Base-by-base conservation (phyloP, 768 basidiomycete species). In the Trametopsis cervina region DNA sequence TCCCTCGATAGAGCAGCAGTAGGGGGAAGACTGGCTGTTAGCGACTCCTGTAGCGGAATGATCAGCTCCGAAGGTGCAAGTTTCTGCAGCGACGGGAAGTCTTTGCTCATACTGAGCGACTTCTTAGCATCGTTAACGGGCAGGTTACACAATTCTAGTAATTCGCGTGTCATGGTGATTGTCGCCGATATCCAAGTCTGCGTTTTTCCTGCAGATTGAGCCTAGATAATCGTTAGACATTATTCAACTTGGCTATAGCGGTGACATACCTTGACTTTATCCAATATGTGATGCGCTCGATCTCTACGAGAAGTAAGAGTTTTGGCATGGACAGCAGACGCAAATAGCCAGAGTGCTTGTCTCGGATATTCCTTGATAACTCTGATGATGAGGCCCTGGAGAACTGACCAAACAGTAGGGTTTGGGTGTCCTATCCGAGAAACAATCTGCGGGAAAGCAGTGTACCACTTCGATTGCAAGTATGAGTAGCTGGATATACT, bases 391-490 rank as follows among this genome's bases (percentile, higher is more conserved):
- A 98, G 75, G 40, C 62, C 66, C 2, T 76, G 71, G 18, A 99
- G 67, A 2, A 81, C 64, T 0, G 61, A 64, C 59, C 77, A 83
- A 2, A 91, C 83, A 1, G 70, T 71, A 10, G 64, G 54, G 57
- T 88, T 84, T 3, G 63, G 66, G 54, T 96, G 89, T 11, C 85
- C 86, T 25, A 99, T 84, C 6, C 96, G 81, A 12, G 95, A 98
- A 12, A 94, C 91, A 44, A 98, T 89, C 71, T 98, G 96, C 2
- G 94, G 93, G 54, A 97, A 94, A 1, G 92, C 94, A 0, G 88
- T 93, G 56, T 82, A 87, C 92, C 95, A 98, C 93, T 98, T 40
- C 4, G 54, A 37, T 47, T 43, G 23, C n/a, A 38, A 25, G 47
- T 17, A 4, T 9, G n/a, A 13, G 7, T n/a, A 1, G 15, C 24